Evolutionary conservation across 352 stramenopile species (phyloP).

Genomic region (Globisporangium lucens): DNA sequence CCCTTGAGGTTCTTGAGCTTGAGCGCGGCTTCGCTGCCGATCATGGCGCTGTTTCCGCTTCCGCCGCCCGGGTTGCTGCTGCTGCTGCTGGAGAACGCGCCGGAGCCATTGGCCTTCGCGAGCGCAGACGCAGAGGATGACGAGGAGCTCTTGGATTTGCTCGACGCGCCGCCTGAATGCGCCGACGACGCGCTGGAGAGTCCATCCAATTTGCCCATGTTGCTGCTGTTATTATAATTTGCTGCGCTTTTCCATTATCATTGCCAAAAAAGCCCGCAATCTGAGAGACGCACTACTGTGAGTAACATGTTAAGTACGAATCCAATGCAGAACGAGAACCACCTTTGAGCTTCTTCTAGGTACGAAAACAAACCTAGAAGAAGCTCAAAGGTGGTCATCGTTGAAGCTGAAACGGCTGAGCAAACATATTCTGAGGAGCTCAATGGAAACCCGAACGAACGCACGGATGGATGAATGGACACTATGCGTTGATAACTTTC

Average conservation of each 20-base stretch:
- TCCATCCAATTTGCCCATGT: conserved; percentile 13
- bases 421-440: neutral
- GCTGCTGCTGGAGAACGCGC: neutral
- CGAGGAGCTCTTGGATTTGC: conserved; percentile 16
- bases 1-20: conserved; percentile 55
- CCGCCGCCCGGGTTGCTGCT: conserved; percentile 5
- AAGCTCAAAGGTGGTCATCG: neutral
- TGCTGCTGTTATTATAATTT: neutral
- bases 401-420: conserved; percentile 1
- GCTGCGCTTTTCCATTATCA: conserved; percentile 5
- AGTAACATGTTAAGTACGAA: neutral
- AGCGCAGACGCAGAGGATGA: conserved; percentile 6
- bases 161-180: neutral
- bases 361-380: neutral
- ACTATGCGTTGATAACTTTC: neutral
- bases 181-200: neutral
- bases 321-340: too few relatives aligned
- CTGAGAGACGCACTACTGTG: neutral
- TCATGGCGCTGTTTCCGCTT: conserved; percentile 16
- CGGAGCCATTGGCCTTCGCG: conserved; percentile 12
- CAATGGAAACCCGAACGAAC: neutral
- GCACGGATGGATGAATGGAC: neutral
- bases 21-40: conserved; percentile 28
- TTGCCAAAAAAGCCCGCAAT: neutral
- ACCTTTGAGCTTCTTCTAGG: neutral